These are phyloP conservation scores for Populus euphratica DNA, from an alignment of 345 rosid species.

Conservation along the genomic window DNA sequence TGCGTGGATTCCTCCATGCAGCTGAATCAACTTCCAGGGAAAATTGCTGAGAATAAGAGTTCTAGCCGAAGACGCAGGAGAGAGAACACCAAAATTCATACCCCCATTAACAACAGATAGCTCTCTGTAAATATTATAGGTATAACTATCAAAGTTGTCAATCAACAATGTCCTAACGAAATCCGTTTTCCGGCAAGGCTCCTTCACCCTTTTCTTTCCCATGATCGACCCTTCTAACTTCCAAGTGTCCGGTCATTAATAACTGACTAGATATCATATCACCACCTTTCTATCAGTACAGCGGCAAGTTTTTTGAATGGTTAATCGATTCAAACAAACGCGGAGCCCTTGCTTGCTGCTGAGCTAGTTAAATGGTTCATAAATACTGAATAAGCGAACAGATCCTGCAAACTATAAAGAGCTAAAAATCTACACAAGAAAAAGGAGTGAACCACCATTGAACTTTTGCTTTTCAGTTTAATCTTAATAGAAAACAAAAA, in stretches of 20 bases:
- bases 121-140: constrained; percentile 85
- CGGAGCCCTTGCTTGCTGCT: too few species aligned
- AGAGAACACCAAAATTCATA: constrained; percentile 16
- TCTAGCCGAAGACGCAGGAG: background rate
- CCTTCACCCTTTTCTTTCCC: too few species aligned
- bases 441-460: too few species aligned
- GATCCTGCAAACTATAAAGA: background rate
- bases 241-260: too few species aligned
- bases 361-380: too few species aligned
- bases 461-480: too few species aligned
- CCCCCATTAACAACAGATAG: constrained; percentile 82
- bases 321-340: too few species aligned
- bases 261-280: constrained; percentile 7
- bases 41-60: background rate
- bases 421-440: background rate
- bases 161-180: constrained; percentile 79
- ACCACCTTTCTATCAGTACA: constrained; percentile 25
- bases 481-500: too few species aligned
- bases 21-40: background rate
- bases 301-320: background rate
- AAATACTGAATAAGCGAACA: background rate
- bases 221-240: too few species aligned
- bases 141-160: constrained; percentile 94
- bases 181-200: constrained; percentile 26
- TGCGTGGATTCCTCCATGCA: background rate